phyloP scores from a whole-genome alignment of 2,329 filamentous ascomycete genomes.

The Fusarium phyllophilum region DNA sequence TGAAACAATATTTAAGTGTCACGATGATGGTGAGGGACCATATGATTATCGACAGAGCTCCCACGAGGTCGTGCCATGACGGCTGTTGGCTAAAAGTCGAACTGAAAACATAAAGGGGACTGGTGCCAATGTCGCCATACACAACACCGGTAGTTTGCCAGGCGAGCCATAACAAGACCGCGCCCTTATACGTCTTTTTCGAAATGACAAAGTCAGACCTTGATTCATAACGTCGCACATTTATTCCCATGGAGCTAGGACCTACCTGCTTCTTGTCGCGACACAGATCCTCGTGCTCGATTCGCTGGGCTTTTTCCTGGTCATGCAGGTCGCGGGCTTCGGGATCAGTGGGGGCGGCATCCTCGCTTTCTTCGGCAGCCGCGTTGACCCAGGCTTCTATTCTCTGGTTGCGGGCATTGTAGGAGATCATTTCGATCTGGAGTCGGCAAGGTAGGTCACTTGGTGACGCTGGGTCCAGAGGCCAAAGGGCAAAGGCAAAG shows the following conservation, averaged over 20 bases:
- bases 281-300: constrained; percentile 44
- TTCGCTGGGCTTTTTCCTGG: constrained; percentile 45
- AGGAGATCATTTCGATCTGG: constrained; percentile 41
- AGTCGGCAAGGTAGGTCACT: constrained; percentile 32
- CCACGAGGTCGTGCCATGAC: constrained; percentile 67
- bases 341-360: constrained; percentile 37
- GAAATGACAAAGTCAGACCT: constrained; percentile 12
- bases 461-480: constrained; percentile 35
- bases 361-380: constrained; percentile 39
- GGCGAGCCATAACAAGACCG: constrained; percentile 58
- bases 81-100: constrained; percentile 71
- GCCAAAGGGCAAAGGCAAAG: constrained; percentile 16
- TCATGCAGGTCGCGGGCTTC: constrained; percentile 44
- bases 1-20: constrained; percentile 74
- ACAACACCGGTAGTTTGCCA: constrained; percentile 75
- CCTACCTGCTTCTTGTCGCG: constrained; percentile 45
- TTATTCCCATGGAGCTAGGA: not conserved
- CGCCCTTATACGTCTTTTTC: constrained; percentile 43
- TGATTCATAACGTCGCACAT: not conserved
- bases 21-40: constrained; percentile 77
- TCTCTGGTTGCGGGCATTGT: constrained; percentile 39
- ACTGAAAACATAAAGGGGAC: constrained; percentile 76
- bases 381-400: constrained; percentile 42
- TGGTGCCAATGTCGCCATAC: constrained; percentile 75
- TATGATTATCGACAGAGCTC: constrained; percentile 73